Base-by-base conservation (phyloP, 208 protist species). In the Polymyxa betae region DNA sequence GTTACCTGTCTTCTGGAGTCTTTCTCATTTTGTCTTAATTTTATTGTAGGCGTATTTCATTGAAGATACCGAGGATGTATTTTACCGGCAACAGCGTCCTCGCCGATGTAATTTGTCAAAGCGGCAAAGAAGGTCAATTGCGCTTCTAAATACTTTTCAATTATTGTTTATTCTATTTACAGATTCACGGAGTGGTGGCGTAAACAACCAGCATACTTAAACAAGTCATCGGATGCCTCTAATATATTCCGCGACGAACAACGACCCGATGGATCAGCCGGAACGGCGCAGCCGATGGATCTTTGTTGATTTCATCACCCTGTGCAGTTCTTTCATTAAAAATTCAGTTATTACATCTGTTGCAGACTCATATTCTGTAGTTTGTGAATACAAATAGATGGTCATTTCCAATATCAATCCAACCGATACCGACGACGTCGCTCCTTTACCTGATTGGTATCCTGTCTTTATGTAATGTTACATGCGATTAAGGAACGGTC, bases 61-160 rank as follows among this genome's bases (percentile, higher is more conserved):
- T 82, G 72, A 82, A 82, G 72, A 35, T 43, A 82, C 72, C n/a
- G 72, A 82, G n/a, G 72, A 82, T 43, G 35, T 82, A 5, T 82
- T 82, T n/a, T 82, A 82, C n/a, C 72, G 72, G 10, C 72, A n/a
- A 38, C 72, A 43, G 72, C 72, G 35, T 5, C 16, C 72, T 12
- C 16, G 20, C 54, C 54, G 54, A 16, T 29, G 54, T 29, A 66
- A 32, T 29, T 29, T 16, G 54, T 66, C 16, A 16, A 29, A 29
- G 20, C 16, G 54, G 54, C 54, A 32, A 16, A 66, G 29, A 29
- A 29, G 20, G 54, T 29, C n/a, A n/a, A n/a, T n/a, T n/a, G n/a
- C n/a, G n/a, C n/a, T n/a, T n/a, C n/a, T n/a, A n/a, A n/a, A n/a
- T n/a, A n/a, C n/a, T n/a, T n/a, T n/a, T n/a, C n/a, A n/a, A n/a